Base-by-base conservation (phyloP, 2,329 filamentous ascomycete genomes). In the Knoxdaviesia proteae region DNA sequence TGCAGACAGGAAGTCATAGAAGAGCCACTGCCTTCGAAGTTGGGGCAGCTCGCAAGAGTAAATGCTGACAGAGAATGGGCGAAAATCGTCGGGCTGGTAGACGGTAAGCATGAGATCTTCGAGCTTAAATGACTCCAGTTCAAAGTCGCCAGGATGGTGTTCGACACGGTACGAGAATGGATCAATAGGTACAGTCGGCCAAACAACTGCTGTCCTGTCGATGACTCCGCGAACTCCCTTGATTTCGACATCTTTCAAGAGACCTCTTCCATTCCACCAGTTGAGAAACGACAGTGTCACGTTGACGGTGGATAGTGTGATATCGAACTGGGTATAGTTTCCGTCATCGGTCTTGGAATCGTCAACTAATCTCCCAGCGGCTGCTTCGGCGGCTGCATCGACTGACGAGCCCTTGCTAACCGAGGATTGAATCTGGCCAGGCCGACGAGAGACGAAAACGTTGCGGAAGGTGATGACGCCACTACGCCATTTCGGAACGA, bases 201-300 rank as follows among this genome's bases (percentile, higher is more conserved):
- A 90, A 44, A 68, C 63, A 2, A 98, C 81, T 39, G 77, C 80
- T 1, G 86, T 94, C 46, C 90, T 74, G 58, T 98, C 90, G 38
- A 98, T 70, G 5, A 96, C 84, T 29, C 90, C 90, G 46, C 90
- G 74, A 32, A 98, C 82, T 5, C 90, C 90, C 54, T 86, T 90
- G 42, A 98, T 79, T 54, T 94, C 86, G 37, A 98, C 90, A 55
- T 96, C 84, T 51, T 83, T 79, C 6, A 98, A 64, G 5, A 92
- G 68, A 0, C 90, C 90, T 58, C 88, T 94, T 29, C 90, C 88
- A 51, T 94, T 96, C 74, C 93, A 92, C 90, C 90, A 98, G 56
- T 94, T 96, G n/a, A 86, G 70, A 51, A 98, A 96, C 0, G 90
- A 98, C 31, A 98, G 59, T 0, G 88, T 96, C 37, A 98, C 88